These are phyloP conservation scores for Rhizoctonia solani DNA, from an alignment of 1,284 basidiomycete genomes.

Conservation along the genomic window DNA sequence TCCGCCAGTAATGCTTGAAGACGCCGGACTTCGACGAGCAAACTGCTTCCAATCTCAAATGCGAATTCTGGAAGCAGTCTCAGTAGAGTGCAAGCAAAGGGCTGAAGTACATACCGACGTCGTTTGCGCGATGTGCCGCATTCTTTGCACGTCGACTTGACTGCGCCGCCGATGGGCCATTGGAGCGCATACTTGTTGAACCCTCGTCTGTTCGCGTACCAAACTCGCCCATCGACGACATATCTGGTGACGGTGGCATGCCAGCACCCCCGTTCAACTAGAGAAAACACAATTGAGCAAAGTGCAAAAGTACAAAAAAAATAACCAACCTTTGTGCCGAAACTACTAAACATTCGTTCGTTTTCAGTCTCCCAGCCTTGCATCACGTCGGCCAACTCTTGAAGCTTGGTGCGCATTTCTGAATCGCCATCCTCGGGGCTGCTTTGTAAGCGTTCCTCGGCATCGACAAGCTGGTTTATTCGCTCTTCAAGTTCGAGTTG, in stretches of 20 bases:
- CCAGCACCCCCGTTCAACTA: conserved; percentile 17
- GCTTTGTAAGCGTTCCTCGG: conserved; percentile 59
- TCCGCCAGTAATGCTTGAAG: conserved; percentile 86
- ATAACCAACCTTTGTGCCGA: conserved; percentile 65
- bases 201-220: conserved; percentile 28
- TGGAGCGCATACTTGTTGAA: conserved; percentile 33
- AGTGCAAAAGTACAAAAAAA: conserved; percentile 31
- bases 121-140: conserved; percentile 79
- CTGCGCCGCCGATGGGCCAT: conserved; percentile 60
- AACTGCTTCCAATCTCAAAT: conserved; percentile 90
- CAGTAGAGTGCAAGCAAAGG: conserved; percentile 5
- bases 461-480: conserved; percentile 71
- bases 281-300: conserved; percentile 17
- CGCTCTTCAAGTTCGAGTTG: conserved; percentile 89
- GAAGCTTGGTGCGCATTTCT: conserved; percentile 70
- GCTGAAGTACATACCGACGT: conserved; percentile 65
- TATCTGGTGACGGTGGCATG: conserved; percentile 31
- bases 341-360: conserved; percentile 70
- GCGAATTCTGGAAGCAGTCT: conserved; percentile 72
- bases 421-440: conserved; percentile 59
- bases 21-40: conserved; percentile 85
- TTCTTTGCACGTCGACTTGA: conserved; percentile 79
- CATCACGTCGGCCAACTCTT: conserved; percentile 77
- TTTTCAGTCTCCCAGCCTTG: conserved; percentile 84
- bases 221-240: conserved; percentile 32